These are phyloP conservation scores for Liriodendron chinense DNA, from an alignment of 164 flowering plant species.

Conservation along the genomic window DNA sequence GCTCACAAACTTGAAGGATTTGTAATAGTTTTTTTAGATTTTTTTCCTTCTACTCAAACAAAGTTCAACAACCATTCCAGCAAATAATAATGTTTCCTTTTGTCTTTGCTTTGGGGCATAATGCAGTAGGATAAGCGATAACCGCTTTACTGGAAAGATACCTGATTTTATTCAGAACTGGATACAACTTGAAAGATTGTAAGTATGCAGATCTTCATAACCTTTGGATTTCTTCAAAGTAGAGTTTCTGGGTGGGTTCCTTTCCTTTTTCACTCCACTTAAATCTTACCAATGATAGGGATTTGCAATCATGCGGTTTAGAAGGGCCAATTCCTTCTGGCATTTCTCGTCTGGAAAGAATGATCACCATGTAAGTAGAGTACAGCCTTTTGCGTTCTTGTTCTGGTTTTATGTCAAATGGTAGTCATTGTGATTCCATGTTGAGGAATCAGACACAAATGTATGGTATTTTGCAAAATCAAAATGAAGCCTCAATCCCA, in stretches of 20 bases:
- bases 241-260: not conserved
- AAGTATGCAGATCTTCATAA: constrained; percentile 8
- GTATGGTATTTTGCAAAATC: not conserved
- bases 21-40: constrained; percentile 11
- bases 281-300: constrained; percentile 29
- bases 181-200: constrained; percentile 28
- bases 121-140: constrained; percentile 40
- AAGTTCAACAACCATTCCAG: not conserved
- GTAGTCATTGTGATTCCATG: not conserved
- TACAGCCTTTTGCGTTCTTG: not conserved
- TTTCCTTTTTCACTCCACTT: not conserved
- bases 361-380: constrained; percentile 46
- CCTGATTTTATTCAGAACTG: constrained; percentile 32
- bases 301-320: constrained; percentile 56
- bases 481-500: not conserved
- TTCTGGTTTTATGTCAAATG: not conserved
- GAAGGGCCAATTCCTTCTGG: constrained; percentile 61
- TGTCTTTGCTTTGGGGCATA: not conserved
- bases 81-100: not conserved
- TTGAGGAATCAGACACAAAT: no score
- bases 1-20: constrained; percentile 15
- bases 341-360: constrained; percentile 38
- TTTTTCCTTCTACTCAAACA: not conserved
- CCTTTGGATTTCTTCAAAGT: not conserved
- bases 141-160: constrained; percentile 37